Evolutionary conservation across 129 eudicot species (phyloP).

Genomic region (Chrysanthemum lavandulifolium): DNA sequence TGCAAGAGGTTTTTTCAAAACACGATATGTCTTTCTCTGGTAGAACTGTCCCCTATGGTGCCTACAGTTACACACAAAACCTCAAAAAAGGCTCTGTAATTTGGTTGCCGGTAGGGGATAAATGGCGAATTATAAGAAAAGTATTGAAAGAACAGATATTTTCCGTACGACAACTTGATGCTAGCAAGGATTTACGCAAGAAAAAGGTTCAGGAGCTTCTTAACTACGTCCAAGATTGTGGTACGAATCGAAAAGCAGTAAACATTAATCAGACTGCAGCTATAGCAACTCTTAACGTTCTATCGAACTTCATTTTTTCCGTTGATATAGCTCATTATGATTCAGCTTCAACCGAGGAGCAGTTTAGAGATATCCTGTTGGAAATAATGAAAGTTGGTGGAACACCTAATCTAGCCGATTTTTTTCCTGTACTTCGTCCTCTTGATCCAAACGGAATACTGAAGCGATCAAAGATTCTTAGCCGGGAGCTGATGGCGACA

Average conservation of each 20-base stretch:
- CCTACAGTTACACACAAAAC: neutral
- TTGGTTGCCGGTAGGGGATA: conserved; percentile 21
- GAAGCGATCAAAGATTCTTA: neutral
- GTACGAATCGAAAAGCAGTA: neutral
- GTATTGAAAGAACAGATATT: conserved; percentile 31
- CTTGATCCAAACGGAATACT: conserved; percentile 25
- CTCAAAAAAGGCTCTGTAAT: conserved; percentile 19
- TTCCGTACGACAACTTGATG: conserved; percentile 25
- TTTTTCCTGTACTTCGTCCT: conserved; percentile 27
- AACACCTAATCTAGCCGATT: conserved; percentile 27
- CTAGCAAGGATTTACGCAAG: conserved; percentile 26
- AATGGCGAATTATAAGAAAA: conserved; percentile 26
- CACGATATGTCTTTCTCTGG: conserved; percentile 19
- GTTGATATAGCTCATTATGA: no score
- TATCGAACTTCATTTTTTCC: conserved; percentile 38
- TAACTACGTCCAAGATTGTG: no score
- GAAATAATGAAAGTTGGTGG: conserved; percentile 33
- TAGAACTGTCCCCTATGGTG: conserved; percentile 20
- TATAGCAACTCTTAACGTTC: conserved; percentile 28
- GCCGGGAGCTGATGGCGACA: conserved; percentile 19
- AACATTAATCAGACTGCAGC: conserved; percentile 24
- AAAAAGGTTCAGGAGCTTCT: conserved; percentile 10
- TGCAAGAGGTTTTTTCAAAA: conserved; percentile 34
- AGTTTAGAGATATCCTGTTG: conserved; percentile 18
- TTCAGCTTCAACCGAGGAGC: neutral